Conservation (phyloP, 2,329 filamentous ascomycete genomes). For the Aciculosporium take region DNA sequence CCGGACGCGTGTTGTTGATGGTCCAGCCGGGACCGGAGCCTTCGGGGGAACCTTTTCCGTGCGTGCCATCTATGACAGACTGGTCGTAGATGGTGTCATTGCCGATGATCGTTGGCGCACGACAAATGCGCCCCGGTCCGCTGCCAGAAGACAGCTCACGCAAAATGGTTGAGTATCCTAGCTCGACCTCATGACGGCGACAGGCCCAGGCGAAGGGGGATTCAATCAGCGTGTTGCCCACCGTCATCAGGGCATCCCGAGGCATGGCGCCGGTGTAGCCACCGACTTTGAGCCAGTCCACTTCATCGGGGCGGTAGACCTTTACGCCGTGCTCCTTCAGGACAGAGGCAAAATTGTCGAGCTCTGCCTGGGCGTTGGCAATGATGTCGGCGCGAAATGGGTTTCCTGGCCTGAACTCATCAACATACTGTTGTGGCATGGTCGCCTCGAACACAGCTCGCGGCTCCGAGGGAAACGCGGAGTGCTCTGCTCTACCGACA, state of each 20-base stretch:
- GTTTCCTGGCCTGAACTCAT: slow-evolving; percentile 10
- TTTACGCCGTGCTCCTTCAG: slow-evolving; percentile 11
- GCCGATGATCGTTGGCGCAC: slow-evolving; percentile 7
- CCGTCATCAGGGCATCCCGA: slow-evolving; percentile 18
- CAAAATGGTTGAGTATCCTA: slow-evolving; percentile 8
- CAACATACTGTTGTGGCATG: slow-evolving; percentile 7
- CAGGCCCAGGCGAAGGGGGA: slow-evolving; percentile 17
- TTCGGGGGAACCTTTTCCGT: background rate
- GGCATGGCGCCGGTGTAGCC: slow-evolving; percentile 21
- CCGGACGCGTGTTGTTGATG: slow-evolving; percentile 19
- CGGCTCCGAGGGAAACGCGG: slow-evolving; percentile 13
- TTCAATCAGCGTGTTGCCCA: slow-evolving; percentile 18
- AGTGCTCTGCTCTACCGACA: slow-evolving; percentile 14
- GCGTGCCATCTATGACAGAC: background rate
- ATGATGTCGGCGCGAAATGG: slow-evolving; percentile 12
- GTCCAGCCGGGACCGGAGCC: slow-evolving; percentile 9
- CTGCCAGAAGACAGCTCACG: slow-evolving; percentile 1
- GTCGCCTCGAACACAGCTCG: slow-evolving; percentile 10
- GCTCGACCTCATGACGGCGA: slow-evolving; percentile 12
- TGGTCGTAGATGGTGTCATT: slow-evolving; percentile 12
- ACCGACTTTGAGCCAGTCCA: slow-evolving; percentile 13
- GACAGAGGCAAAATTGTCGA: slow-evolving; percentile 13
- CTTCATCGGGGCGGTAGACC: slow-evolving; percentile 12
- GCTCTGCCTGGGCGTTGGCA: slow-evolving; percentile 11
- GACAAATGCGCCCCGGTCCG: slow-evolving; percentile 6